Conservation (phyloP, 306 rosid species). For the Prunus mongolica region DNA sequence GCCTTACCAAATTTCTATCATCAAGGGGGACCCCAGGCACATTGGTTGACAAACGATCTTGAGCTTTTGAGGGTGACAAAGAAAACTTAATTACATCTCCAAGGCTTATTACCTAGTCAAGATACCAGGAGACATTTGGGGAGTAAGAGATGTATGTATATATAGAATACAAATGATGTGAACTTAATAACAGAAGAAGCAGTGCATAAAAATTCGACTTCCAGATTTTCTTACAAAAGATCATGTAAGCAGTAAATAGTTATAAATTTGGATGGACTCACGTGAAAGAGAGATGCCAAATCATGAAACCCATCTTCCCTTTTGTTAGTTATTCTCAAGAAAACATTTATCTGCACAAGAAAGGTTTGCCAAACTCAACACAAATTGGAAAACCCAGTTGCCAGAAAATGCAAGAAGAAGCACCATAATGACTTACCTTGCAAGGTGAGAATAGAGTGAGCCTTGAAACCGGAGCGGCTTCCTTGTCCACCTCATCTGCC, state of each 20-base stretch:
- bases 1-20: constrained; percentile 78
- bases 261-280: constrained; percentile 33
- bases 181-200: too few relatives aligned
- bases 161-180: too few relatives aligned
- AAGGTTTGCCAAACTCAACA: constrained; percentile 3
- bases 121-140: background rate
- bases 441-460: constrained; percentile 92
- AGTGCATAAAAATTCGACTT: too few relatives aligned
- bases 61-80: constrained; percentile 69
- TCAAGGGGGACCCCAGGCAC: constrained; percentile 92
- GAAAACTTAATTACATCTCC: constrained; percentile 91
- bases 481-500: constrained; percentile 66
- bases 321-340: constrained; percentile 85
- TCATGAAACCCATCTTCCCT: constrained; percentile 97
- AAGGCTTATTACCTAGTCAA: constrained; percentile 77
- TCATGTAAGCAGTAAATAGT: constrained; percentile 14
- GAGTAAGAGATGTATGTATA: background rate
- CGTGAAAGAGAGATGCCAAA: constrained; percentile 96
- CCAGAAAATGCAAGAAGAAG: constrained; percentile 6
- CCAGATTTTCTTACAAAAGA: background rate
- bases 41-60: constrained; percentile 79
- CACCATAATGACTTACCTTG: constrained; percentile 54
- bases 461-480: constrained; percentile 74
- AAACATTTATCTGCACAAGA: constrained; percentile 50
- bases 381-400: constrained; percentile 10